Percentiles rank a stretch among this genome's conserved stretches.
Conservation (phyloP, 257 asterid genomes). For the Eucommia ulmoides region DNA sequence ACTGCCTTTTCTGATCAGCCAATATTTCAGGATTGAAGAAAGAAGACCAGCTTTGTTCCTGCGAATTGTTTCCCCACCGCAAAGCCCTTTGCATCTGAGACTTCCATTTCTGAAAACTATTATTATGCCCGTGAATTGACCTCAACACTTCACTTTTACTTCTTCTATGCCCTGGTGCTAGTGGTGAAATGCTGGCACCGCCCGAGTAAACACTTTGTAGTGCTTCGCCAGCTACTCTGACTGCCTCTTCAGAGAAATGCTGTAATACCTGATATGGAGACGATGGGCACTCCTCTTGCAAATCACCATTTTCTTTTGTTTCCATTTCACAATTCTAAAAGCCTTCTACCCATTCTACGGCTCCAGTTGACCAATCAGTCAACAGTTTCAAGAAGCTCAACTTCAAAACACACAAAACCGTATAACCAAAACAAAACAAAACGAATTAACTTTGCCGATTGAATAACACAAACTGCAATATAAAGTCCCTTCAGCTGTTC, state of each 20-base stretch:
- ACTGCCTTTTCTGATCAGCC: conserved; percentile 87
- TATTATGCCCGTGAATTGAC: conserved; percentile 25
- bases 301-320: too few relatives aligned
- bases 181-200: conserved; percentile 8
- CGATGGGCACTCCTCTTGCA: conserved; percentile 33
- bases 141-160: conserved; percentile 43
- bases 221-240: conserved; percentile 48
- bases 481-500: too few relatives aligned
- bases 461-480: too few relatives aligned
- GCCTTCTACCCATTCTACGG: too few relatives aligned
- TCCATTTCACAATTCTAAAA: too few relatives aligned
- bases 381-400: too few relatives aligned
- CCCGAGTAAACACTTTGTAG: conserved; percentile 25
- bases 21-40: conserved; percentile 82
- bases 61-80: conserved; percentile 40
- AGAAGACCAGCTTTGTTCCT: conserved; percentile 25
- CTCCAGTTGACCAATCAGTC: too few relatives aligned
- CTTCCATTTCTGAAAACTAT: conserved; percentile 49
- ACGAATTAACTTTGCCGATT: too few relatives aligned
- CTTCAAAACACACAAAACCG: too few relatives aligned
- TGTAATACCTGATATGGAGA: conserved; percentile 49
- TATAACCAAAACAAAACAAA: too few relatives aligned
- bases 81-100: conserved; percentile 56
- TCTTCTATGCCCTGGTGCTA: conserved; percentile 47
- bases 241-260: conserved; percentile 44